Evolutionary conservation across 116 monocot genomes (phyloP).

Genomic region (Trichopus zeylanicus): DNA sequence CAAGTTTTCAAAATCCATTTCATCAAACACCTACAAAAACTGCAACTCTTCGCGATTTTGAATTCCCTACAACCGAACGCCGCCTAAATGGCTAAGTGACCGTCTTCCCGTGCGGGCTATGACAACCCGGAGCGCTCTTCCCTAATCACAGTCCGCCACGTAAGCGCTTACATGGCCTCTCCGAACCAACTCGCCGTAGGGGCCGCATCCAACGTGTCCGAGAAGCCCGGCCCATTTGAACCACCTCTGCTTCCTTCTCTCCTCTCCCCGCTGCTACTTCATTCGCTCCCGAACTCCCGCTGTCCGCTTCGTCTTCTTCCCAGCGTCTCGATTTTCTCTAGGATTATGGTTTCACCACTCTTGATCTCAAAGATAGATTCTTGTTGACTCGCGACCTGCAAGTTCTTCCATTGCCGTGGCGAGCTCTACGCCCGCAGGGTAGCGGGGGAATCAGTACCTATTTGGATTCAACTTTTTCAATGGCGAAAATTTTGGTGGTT

Average conservation of each 20-base stretch:
- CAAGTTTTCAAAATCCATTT: too few species aligned
- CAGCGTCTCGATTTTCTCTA: background rate
- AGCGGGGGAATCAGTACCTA: background rate
- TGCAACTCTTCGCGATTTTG: too few species aligned
- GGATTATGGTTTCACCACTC: background rate
- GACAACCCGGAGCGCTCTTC: too few species aligned
- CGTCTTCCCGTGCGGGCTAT: too few species aligned
- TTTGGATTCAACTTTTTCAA: background rate
- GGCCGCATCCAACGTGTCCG: too few species aligned
- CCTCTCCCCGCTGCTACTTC: background rate
- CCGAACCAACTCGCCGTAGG: too few species aligned
- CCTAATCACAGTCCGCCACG: too few species aligned
- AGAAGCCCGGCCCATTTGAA: too few species aligned
- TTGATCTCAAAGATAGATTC: conserved; percentile 10
- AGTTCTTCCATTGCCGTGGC: conserved; percentile 8
- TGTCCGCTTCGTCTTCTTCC: background rate
- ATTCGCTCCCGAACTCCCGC: background rate
- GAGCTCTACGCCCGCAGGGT: background rate
- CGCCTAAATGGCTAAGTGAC: too few species aligned
- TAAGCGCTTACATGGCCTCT: too few species aligned
- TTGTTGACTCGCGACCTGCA: conserved; percentile 18
- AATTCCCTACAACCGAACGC: too few species aligned
- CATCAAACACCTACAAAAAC: too few species aligned
- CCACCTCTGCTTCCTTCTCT: background rate
- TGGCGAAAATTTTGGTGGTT: background rate